Percentiles rank a stretch among this genome's conserved stretches.
Conservation (phyloP, 1,284 basidiomycete species). For the Sanguinoderma infundibulare region DNA sequence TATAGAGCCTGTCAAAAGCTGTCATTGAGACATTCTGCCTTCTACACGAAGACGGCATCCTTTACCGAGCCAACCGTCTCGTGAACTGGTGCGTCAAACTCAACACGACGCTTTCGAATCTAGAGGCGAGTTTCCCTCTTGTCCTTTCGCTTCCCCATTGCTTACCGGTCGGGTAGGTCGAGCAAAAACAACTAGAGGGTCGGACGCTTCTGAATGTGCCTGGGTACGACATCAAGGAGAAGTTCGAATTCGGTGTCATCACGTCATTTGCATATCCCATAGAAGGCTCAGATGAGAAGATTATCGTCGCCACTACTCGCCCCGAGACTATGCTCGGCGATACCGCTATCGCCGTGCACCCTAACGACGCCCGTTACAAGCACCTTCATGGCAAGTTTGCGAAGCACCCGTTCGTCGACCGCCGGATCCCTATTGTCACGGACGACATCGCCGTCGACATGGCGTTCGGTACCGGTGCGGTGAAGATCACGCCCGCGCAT, state of each 20-base stretch:
- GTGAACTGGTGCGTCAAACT: conserved; percentile 99
- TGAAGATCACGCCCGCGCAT: conserved; percentile 99
- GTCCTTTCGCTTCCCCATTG: not conserved
- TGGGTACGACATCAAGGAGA: conserved; percentile 93
- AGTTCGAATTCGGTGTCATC: conserved; percentile 97
- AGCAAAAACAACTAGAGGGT: conserved; percentile 91
- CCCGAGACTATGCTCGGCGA: conserved; percentile 99
- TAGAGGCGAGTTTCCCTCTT: conserved; percentile 67
- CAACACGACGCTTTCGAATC: conserved; percentile 96
- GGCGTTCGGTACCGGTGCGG: conserved; percentile 97
- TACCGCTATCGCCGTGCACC: conserved; percentile 97
- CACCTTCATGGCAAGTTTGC: conserved; percentile 96
- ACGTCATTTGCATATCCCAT: conserved; percentile 95
- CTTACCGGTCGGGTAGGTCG: conserved; percentile 61
- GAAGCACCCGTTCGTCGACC: conserved; percentile 88
- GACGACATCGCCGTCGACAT: conserved; percentile 88
- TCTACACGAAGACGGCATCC: conserved; percentile 90
- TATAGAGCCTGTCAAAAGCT: conserved; percentile 78
- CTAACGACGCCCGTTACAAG: conserved; percentile 91
- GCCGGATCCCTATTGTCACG: conserved; percentile 88
- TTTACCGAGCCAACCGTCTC: conserved; percentile 96
- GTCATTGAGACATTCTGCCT: conserved; percentile 93
- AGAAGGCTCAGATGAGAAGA: conserved; percentile 89
- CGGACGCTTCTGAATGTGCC: conserved; percentile 90
- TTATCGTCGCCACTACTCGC: conserved; percentile 96